A percentile compares a stretch with the other conserved stretches of the same genome.
phyloP scores from a whole-genome alignment of 345 rosid species.

The Eucalyptus camaldulensis region DNA sequence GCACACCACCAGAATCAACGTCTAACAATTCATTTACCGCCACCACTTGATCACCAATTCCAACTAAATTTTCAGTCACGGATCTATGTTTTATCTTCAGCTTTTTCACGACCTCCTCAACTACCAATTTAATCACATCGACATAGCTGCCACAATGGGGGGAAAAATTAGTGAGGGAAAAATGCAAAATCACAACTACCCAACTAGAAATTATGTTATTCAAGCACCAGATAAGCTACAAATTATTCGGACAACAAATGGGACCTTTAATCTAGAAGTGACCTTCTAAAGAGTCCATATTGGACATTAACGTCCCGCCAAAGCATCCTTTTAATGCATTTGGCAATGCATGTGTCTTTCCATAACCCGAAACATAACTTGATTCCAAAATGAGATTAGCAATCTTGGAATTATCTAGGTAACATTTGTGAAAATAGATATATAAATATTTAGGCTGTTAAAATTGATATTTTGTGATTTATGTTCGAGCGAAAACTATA shows the following conservation, averaged over 20 bases:
- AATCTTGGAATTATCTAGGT: accelerated
- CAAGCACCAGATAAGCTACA: neutral
- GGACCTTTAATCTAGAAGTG: neutral
- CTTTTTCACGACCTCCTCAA: neutral
- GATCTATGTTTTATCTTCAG: neutral
- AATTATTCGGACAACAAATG: neutral
- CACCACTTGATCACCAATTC: neutral
- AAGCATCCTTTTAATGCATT: neutral
- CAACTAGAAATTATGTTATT: accelerated
- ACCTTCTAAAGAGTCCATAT: neutral
- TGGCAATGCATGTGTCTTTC: neutral
- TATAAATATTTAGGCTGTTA: neutral
- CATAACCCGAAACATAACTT: neutral
- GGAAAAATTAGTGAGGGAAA: accelerated
- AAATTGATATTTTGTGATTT: neutral
- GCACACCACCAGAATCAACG: accelerated
- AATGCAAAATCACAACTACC: neutral
- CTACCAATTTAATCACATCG: neutral
- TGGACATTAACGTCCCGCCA: neutral
- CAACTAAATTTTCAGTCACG: neutral
- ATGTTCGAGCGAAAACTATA: neutral
- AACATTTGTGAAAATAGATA: neutral
- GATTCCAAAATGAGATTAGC: neutral
- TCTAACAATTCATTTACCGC: neutral
- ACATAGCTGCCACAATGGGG: neutral